phyloP scores from a whole-genome alignment of 2,329 filamentous ascomycete species.

The Teratosphaeriaceae sp. region DNA sequence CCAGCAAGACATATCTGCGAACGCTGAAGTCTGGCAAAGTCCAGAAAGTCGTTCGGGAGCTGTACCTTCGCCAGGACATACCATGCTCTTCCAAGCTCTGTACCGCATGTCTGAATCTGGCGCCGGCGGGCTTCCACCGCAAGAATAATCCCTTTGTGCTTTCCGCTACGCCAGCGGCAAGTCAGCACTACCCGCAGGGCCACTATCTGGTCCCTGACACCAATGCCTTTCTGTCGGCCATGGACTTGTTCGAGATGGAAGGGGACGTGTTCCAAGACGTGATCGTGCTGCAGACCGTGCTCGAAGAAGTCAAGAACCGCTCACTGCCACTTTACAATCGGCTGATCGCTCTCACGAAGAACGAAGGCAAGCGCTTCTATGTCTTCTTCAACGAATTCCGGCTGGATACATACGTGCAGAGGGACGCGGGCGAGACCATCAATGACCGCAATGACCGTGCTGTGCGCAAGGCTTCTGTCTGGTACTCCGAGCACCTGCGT shows the following conservation, averaged over 20 bases:
- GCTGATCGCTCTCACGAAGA: constrained; percentile 81
- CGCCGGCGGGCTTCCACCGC: constrained; percentile 72
- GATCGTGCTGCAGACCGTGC: constrained; percentile 89
- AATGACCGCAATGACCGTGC: constrained; percentile 96
- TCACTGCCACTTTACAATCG: constrained; percentile 94
- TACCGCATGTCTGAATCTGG: constrained; percentile 60
- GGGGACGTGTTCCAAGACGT: constrained; percentile 84
- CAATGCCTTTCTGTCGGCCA: constrained; percentile 88
- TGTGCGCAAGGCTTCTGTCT: constrained; percentile 75
- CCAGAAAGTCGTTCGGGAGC: constrained; percentile 95
- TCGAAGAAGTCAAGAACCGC: constrained; percentile 91
- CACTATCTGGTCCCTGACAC: constrained; percentile 96
- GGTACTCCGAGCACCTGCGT: constrained; percentile 80
- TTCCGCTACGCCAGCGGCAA: constrained; percentile 80
- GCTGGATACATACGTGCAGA: constrained; percentile 76
- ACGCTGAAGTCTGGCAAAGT: constrained; percentile 95
- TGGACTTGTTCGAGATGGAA: constrained; percentile 93
- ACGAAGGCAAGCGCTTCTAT: constrained; percentile 94
- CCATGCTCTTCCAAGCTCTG: constrained; percentile 93
- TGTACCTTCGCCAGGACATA: constrained; percentile 94
- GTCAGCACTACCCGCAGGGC: constrained; percentile 72
- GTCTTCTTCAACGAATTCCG: constrained; percentile 99
- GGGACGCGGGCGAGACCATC: constrained; percentile 73
- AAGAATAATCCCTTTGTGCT: constrained; percentile 77
- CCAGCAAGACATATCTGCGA: constrained; percentile 91